These are phyloP conservation scores for Trametes coccinea DNA, from an alignment of 768 basidiomycete species.

Conservation along the genomic window DNA sequence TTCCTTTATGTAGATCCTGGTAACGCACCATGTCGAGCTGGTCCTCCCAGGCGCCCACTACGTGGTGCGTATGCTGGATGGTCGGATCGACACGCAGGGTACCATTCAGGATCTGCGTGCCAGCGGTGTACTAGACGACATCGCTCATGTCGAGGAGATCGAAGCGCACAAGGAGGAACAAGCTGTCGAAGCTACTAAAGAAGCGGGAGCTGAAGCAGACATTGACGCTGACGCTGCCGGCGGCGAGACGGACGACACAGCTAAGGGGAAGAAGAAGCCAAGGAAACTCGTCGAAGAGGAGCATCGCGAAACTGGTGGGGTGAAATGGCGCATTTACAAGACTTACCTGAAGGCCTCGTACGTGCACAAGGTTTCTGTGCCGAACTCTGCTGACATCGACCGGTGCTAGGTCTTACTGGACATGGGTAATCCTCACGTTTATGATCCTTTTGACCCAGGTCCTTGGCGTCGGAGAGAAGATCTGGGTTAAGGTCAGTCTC, in stretches of 20 bases:
- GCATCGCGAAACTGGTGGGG: constrained; percentile 75
- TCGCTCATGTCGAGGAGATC: constrained; percentile 54
- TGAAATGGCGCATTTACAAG: constrained; percentile 70
- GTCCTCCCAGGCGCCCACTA: constrained; percentile 75
- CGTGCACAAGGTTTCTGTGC: constrained; percentile 28
- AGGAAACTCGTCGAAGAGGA: constrained; percentile 80
- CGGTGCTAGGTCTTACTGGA: constrained; percentile 62
- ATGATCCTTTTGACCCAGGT: constrained; percentile 49
- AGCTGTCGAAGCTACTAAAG: constrained; percentile 16
- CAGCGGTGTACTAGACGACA: constrained; percentile 60
- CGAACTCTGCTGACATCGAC: neutral
- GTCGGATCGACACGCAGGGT: constrained; percentile 76
- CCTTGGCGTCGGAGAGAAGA: constrained; percentile 57
- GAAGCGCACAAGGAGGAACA: constrained; percentile 48
- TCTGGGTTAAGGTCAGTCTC: constrained; percentile 68
- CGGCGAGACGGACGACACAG: constrained; percentile 30
- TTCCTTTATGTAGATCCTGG: constrained; percentile 49
- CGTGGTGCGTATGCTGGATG: constrained; percentile 78
- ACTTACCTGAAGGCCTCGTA: constrained; percentile 73
- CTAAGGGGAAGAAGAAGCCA: constrained; percentile 54
- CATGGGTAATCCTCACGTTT: constrained; percentile 54
- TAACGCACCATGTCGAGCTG: constrained; percentile 84
- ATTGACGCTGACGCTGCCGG: constrained; percentile 27
- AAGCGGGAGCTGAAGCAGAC: constrained; percentile 32
- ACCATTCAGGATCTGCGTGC: constrained; percentile 62